Percentiles rank a stretch among this genome's conserved stretches.
These are phyloP conservation scores for Schizosaccharomyces cryophilus DNA, from an alignment of 805 yeast genomes.

Conservation along the genomic window DNA sequence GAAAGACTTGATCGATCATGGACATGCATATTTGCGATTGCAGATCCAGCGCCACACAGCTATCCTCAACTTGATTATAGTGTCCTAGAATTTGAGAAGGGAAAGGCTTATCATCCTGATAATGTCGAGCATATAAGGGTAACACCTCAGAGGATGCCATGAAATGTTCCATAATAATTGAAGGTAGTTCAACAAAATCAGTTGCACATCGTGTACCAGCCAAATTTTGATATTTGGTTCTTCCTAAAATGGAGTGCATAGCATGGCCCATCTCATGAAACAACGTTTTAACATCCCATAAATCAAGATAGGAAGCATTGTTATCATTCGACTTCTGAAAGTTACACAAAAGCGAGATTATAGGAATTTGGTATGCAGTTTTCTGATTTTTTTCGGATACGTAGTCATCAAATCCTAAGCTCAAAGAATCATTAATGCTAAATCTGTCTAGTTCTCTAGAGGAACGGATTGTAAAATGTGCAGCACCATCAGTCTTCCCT, in stretches of 20 bases:
- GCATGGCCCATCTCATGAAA: slow-evolving; percentile 99
- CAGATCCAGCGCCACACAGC: slow-evolving; percentile 24
- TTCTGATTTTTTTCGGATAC: slow-evolving; percentile 18
- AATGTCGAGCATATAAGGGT: slow-evolving; percentile 45
- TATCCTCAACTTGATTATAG: slow-evolving; percentile 17
- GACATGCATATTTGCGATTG: slow-evolving; percentile 82
- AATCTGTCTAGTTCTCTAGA: slow-evolving; percentile 47
- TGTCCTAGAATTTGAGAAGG: slow-evolving; percentile 25
- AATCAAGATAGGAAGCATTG: slow-evolving; percentile 32
- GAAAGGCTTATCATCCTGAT: slow-evolving; percentile 37
- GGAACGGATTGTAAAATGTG: slow-evolving; percentile 88
- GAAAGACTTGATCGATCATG: slow-evolving; percentile 58
- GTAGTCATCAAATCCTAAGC: background rate
- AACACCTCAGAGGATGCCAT: slow-evolving; percentile 62
- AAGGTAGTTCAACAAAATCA: slow-evolving; percentile 89
- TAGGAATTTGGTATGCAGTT: slow-evolving; percentile 53
- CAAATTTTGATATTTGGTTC: slow-evolving; percentile 70
- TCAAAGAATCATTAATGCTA: slow-evolving; percentile 8
- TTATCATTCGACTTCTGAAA: slow-evolving; percentile 23
- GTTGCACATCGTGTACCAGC: slow-evolving; percentile 90
- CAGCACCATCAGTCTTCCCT: slow-evolving; percentile 52
- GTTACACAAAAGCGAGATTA: slow-evolving; percentile 71
- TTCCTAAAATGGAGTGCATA: slow-evolving; percentile 88
- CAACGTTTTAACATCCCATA: slow-evolving; percentile 70
- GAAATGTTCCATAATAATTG: slow-evolving; percentile 87